These are phyloP conservation scores for Peronospora farinosa DNA, from an alignment of 352 stramenopile species.

Conservation along the genomic window DNA sequence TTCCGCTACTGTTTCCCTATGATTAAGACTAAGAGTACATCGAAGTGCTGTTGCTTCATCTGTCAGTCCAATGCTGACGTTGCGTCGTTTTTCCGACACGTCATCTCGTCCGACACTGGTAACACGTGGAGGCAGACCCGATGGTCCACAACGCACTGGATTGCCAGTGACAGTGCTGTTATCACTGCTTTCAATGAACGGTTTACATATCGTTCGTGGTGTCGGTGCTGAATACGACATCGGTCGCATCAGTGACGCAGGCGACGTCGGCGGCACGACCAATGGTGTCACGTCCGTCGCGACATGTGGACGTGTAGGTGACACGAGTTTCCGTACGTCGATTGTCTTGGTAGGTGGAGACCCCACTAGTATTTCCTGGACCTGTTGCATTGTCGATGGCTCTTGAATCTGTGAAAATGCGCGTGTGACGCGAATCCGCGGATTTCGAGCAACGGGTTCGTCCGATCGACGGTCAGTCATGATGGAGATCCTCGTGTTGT, in stretches of 20 bases:
- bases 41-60: constrained; percentile 1
- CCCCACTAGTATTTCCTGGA: constrained; percentile 18
- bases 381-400: constrained; percentile 30
- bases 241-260: constrained; percentile 9
- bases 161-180: constrained; percentile 15
- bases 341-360: constrained; percentile 40
- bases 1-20: constrained; percentile 1
- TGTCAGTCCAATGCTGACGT: constrained; percentile 6
- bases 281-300: background rate
- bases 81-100: constrained; percentile 7
- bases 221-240: constrained; percentile 12
- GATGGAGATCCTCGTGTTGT: background rate
- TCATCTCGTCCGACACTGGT: constrained; percentile 12
- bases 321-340: constrained; percentile 54
- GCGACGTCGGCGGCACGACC: constrained; percentile 18
- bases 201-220: constrained; percentile 6
- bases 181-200: constrained; percentile 9
- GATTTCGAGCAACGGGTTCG: background rate
- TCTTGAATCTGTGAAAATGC: constrained; percentile 69
- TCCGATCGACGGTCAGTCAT: constrained; percentile 9
- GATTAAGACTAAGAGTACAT: constrained; percentile 8
- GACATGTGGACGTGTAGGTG: constrained; percentile 19
- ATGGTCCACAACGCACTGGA: constrained; percentile 3
- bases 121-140: constrained; percentile 14
- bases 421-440: constrained; percentile 32